Conservation (phyloP, 768 basidiomycete species). For the Leccinellum luteum region DNA sequence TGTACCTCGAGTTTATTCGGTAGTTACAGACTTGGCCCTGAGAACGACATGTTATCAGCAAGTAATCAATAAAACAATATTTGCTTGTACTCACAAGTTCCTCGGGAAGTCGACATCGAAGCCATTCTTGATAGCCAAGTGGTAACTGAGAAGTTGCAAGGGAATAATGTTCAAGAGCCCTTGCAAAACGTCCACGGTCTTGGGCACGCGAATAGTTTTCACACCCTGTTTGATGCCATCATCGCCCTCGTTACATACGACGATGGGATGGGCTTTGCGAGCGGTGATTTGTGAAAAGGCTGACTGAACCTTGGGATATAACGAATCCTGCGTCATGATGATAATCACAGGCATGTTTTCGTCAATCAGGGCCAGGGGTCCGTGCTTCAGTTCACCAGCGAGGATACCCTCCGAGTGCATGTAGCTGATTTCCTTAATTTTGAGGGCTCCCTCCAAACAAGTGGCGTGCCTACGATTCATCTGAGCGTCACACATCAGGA, state of each 20-base stretch:
- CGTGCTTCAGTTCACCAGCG: slow-evolving; percentile 98
- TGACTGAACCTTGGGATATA: slow-evolving; percentile 97
- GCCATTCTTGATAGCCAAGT: slow-evolving; percentile 92
- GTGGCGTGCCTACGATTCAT: slow-evolving; percentile 69
- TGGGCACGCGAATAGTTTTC: slow-evolving; percentile 92
- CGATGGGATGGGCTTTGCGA: slow-evolving; percentile 92
- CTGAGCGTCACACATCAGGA: background rate
- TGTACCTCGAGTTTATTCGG: slow-evolving; percentile 46
- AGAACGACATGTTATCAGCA: slow-evolving; percentile 9
- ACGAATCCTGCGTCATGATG: slow-evolving; percentile 98
- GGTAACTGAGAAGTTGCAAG: slow-evolving; percentile 92
- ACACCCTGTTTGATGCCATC: slow-evolving; percentile 66
- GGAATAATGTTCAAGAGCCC: slow-evolving; percentile 97
- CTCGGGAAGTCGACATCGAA: slow-evolving; percentile 98
- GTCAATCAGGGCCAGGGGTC: slow-evolving; percentile 95
- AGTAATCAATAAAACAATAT: slow-evolving; percentile 2
- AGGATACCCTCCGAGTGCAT: slow-evolving; percentile 69
- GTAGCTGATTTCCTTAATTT: slow-evolving; percentile 99
- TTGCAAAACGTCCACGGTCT: slow-evolving; percentile 92
- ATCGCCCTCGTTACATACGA: slow-evolving; percentile 94
- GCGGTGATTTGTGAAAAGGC: slow-evolving; percentile 97
- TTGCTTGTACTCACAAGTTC: slow-evolving; percentile 66
- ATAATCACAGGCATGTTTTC: slow-evolving; percentile 99
- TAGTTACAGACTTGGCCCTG: slow-evolving; percentile 77
- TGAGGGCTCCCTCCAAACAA: slow-evolving; percentile 95